These are phyloP conservation scores for Kregervanrija pseudodelftensis DNA, from an alignment of 805 yeast species.

Conservation along the genomic window DNA sequence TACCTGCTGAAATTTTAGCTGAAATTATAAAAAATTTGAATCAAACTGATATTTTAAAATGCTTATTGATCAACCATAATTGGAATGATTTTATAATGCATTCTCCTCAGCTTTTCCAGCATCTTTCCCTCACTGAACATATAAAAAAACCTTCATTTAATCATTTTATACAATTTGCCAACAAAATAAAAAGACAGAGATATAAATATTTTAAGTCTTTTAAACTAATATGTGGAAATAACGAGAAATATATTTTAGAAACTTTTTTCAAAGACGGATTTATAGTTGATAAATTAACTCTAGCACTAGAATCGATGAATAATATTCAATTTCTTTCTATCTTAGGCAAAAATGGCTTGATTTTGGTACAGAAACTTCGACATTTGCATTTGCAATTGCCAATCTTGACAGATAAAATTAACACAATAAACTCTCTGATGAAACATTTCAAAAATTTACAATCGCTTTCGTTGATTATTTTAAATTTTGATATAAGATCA, in stretches of 20 bases:
- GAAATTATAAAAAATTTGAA: slow-evolving; percentile 11
- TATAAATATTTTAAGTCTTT: background rate
- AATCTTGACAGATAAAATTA: background rate
- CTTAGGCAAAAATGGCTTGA: background rate
- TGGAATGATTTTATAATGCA: slow-evolving; percentile 13
- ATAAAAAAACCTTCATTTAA: slow-evolving; percentile 7
- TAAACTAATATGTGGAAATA: background rate
- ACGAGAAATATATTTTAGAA: background rate
- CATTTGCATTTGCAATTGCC: background rate
- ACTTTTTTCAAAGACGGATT: background rate
- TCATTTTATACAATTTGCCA: slow-evolving; percentile 11
- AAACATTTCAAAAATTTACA: background rate
- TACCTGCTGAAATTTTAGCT: slow-evolving; percentile 22
- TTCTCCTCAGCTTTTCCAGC: slow-evolving; percentile 9
- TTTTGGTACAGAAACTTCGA: background rate
- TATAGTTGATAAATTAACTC: background rate
- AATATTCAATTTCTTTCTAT: background rate
- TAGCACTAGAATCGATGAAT: background rate
- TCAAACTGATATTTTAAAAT: slow-evolving; percentile 9
- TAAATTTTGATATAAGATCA: slow-evolving; percentile 1
- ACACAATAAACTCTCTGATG: background rate
- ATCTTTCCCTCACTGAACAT: slow-evolving; percentile 7
- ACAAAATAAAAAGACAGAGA: slow-evolving; percentile 6
- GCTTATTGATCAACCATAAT: slow-evolving; percentile 11
- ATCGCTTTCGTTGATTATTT: background rate